Percentiles rank a stretch among this genome's conserved stretches.
Evolutionary conservation across 2,329 filamentous ascomycete genomes (phyloP).

Genomic region (Pseudogymnoascus sp.): DNA sequence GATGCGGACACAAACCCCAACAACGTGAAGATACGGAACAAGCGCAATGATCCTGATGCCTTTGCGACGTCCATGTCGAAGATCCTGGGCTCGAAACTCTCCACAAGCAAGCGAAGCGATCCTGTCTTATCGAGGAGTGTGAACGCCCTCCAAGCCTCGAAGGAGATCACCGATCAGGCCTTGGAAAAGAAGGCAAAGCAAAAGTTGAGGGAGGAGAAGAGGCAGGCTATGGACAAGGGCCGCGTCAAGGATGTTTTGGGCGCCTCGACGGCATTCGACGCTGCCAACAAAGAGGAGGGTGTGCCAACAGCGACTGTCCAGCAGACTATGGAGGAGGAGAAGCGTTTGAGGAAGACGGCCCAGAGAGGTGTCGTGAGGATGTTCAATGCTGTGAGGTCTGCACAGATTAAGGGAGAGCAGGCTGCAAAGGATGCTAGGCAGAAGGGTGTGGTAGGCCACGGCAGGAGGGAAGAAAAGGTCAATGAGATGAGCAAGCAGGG

Average conservation of each 20-base stretch:
- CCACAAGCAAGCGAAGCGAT: slow-evolving; percentile 71
- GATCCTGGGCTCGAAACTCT: slow-evolving; percentile 84
- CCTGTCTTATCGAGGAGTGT: slow-evolving; percentile 84
- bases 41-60: slow-evolving; percentile 83
- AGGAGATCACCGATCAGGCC: slow-evolving; percentile 64
- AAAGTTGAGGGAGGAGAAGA: slow-evolving; percentile 74
- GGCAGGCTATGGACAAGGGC: slow-evolving; percentile 72
- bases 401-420: slow-evolving; percentile 80
- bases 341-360: slow-evolving; percentile 73
- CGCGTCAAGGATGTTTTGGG: slow-evolving; percentile 78
- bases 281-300: slow-evolving; percentile 34
- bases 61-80: slow-evolving; percentile 92
- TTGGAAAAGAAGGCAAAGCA: slow-evolving; percentile 74
- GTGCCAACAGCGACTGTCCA: slow-evolving; percentile 40
- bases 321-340: slow-evolving; percentile 62
- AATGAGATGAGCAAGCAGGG: slow-evolving; percentile 97
- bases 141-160: slow-evolving; percentile 62
- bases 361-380: slow-evolving; percentile 91
- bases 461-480: slow-evolving; percentile 74
- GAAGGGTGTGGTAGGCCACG: slow-evolving; percentile 69
- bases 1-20: slow-evolving; percentile 35
- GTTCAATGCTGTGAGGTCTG: slow-evolving; percentile 89
- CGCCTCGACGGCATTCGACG: slow-evolving; percentile 44
- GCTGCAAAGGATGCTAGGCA: slow-evolving; percentile 62
- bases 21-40: slow-evolving; percentile 45